Conservation (phyloP, 371 early-diverging fungal genomes). For the Circinella umbellata region DNA sequence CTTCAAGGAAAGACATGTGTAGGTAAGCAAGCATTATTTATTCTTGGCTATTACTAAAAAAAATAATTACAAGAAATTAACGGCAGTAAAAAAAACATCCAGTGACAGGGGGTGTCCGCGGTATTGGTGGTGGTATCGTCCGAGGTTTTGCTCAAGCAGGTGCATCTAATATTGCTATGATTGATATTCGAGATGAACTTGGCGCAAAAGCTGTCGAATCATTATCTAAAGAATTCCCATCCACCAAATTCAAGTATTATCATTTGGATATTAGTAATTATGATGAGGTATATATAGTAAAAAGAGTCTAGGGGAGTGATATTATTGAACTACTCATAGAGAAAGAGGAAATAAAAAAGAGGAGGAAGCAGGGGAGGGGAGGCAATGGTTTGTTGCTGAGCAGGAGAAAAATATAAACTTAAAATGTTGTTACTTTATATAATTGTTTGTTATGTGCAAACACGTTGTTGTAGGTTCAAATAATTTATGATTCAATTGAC, state of each 20-base stretch:
- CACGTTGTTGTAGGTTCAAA: conserved; percentile 20
- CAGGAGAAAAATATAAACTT: neutral
- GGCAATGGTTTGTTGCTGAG: neutral
- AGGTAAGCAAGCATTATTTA: conserved; percentile 16
- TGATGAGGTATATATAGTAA: conserved; percentile 17
- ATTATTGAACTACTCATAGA: too few relatives aligned
- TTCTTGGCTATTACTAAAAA: neutral
- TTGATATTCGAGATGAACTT: conserved; percentile 30
- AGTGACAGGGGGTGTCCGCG: conserved; percentile 41
- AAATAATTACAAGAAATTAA: neutral
- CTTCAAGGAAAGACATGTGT: conserved; percentile 30
- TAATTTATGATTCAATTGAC: conserved; percentile 24
- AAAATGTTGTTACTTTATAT: too few relatives aligned
- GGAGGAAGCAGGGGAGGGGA: neutral
- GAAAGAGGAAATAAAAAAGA: too few relatives aligned
- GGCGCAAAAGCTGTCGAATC: conserved; percentile 18
- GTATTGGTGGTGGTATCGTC: conserved; percentile 34
- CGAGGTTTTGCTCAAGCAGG: conserved; percentile 29
- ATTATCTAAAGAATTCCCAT: conserved; percentile 19
- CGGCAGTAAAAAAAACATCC: neutral
- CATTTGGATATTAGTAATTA: conserved; percentile 31
- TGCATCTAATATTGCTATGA: conserved; percentile 25
- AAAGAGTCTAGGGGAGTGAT: neutral
- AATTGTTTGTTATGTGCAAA: too few relatives aligned
- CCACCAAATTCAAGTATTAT: conserved; percentile 24